Base-by-base conservation (phyloP, 306 rosid species). In the Cucumis hystrix region DNA sequence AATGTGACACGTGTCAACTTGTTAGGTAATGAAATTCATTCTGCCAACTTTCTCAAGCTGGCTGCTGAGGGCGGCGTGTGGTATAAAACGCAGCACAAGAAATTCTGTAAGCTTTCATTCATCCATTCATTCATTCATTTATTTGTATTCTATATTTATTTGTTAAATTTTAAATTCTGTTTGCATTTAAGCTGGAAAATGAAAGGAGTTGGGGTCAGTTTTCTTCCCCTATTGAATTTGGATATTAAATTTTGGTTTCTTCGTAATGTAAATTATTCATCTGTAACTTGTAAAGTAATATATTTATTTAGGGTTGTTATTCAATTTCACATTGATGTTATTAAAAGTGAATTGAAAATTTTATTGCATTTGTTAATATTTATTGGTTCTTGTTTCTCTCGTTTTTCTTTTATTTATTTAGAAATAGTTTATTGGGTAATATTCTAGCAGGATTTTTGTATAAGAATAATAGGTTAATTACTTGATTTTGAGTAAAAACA, bases 21-120 rank as follows among this genome's bases (percentile, higher is more conserved):
- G 47, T 72, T 72, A 51, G 77, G 77, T 73, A 3, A 2, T 30
- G 10, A 9, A 15, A 73, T 73, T 73, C 62, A 72, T 25, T 15
- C 14, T 47, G 76, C 57, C 76, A 70, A 47, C 76, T 49, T 70
- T 49, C 58, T 23, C 15, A 47, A 49, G 77, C 77, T 72, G 77
- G 77, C 77, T 72, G 45, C 47, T 2, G 47, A 7, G 76, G 76
- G 15, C 76, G 40, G 58, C 75, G 21, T 70, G 75, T 70, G 75
- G 75, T 70, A 70, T 49, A 47, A 47, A 70, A 41, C 58, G 75
- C 35, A 45, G 57, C 75, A 8, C 5, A 51, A 15, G 61, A 28
- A 6, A 51, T 49, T 72, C 59, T 70, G 21, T 47, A 43, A 25
- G 57, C 37, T 70, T 47, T 69, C 30, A 41, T 63, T 63, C 0